Evolutionary conservation across 768 basidiomycete species (phyloP).

Genomic region (Trichaptum fuscoviolaceum): DNA sequence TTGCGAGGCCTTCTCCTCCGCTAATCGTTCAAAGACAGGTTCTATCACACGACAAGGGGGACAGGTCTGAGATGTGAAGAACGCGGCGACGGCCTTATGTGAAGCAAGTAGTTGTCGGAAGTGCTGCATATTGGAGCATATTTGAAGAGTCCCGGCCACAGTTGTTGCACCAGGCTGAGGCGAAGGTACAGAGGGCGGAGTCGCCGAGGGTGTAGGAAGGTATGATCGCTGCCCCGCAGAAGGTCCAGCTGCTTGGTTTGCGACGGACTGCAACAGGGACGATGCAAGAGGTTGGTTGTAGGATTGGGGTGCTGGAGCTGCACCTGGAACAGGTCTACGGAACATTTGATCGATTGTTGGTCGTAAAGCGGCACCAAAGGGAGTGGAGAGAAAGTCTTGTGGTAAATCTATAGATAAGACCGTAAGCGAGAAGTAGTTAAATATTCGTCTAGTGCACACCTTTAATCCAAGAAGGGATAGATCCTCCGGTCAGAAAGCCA

Average conservation of each 20-base stretch:
- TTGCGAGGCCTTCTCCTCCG: constrained; percentile 49
- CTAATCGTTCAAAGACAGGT: constrained; percentile 76
- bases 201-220: constrained; percentile 18
- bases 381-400: constrained; percentile 82
- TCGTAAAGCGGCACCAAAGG: constrained; percentile 78
- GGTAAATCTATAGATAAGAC: constrained; percentile 50
- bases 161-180: constrained; percentile 40
- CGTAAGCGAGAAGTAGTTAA: neutral
- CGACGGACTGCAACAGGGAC: constrained; percentile 31
- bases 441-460: constrained; percentile 37
- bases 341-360: constrained; percentile 94
- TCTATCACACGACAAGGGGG: constrained; percentile 80
- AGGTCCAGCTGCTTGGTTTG: constrained; percentile 33
- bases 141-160: constrained; percentile 58
- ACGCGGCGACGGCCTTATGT: constrained; percentile 75
- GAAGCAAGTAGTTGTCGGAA: constrained; percentile 59
- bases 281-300: constrained; percentile 35
- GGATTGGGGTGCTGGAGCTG: constrained; percentile 26
- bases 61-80: constrained; percentile 68
- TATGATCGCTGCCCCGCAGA: constrained; percentile 45
- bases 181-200: constrained; percentile 20
- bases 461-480: constrained; percentile 78
- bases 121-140: constrained; percentile 68
- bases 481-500: constrained; percentile 79
- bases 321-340: constrained; percentile 46